phyloP scores from a whole-genome alignment of 495 filamentous ascomycete genomes.

The Penicillium alfredii region DNA sequence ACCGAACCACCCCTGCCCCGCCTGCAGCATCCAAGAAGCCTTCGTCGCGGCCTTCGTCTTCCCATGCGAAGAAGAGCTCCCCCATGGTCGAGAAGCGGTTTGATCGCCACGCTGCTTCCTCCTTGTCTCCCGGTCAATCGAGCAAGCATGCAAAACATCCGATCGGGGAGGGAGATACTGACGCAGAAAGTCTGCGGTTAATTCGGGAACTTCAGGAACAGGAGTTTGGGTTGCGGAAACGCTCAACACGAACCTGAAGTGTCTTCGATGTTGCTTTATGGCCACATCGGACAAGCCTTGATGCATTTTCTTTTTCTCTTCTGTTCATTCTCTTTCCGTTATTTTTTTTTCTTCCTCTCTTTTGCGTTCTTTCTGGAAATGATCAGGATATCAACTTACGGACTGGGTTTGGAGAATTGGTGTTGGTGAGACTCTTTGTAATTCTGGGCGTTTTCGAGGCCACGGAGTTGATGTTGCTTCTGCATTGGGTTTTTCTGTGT shows the following conservation, averaged over 20 bases:
- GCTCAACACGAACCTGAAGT: constrained; percentile 10
- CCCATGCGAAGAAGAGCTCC: constrained; percentile 42
- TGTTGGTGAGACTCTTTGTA: no score
- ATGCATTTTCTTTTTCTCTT: no score
- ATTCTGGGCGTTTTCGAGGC: no score
- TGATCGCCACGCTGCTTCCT: constrained; percentile 22
- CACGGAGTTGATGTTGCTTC: no score
- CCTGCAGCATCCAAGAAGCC: constrained; percentile 31
- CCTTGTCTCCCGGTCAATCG: constrained; percentile 29
- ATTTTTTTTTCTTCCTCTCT: no score
- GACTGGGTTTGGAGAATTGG: no score
- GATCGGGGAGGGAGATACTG: constrained; percentile 31
- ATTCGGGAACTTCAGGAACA: constrained; percentile 54
- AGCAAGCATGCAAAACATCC: constrained; percentile 27
- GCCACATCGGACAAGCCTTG: no score
- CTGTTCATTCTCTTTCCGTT: no score
- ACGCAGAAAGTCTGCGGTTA: constrained; percentile 49
- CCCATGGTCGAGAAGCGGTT: constrained; percentile 32
- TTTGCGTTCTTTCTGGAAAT: no score
- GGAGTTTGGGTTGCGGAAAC: constrained; percentile 52
- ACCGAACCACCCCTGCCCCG: constrained; percentile 29
- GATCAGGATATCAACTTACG: no score
- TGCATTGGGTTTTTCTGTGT: no score
- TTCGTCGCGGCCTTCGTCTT: constrained; percentile 39
- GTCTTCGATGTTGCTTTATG: background rate